A percentile compares a stretch with the other conserved stretches of the same genome.
Conservation (phyloP, 176 grass and related monocot species). For the maize (Zea mays) region Zm-B73-REFERENCE-NAM-5.0 NC_050099.1:207292501-207293000, state of each 20-base stretch:
- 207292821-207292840: neutral
- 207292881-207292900: neutral
- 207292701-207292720: no score
- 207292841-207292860: neutral
- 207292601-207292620: neutral
- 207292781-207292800: neutral
- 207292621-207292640: neutral
- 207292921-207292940: neutral
- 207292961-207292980: no score
- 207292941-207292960: neutral
- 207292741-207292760: no score
- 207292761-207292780: no score
- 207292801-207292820: neutral
- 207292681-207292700: no score
- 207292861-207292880: neutral
- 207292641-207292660: no score
- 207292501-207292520: neutral
- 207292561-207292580: neutral
- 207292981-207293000: accelerated
- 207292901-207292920: neutral
- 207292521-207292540: neutral
- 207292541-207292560: neutral
- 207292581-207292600: neutral
- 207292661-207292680: no score
- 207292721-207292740: no score